These are phyloP conservation scores for Syncephalastrum monosporum DNA, from an alignment of 371 early-diverging fungal genomes.

Conservation along the genomic window DNA sequence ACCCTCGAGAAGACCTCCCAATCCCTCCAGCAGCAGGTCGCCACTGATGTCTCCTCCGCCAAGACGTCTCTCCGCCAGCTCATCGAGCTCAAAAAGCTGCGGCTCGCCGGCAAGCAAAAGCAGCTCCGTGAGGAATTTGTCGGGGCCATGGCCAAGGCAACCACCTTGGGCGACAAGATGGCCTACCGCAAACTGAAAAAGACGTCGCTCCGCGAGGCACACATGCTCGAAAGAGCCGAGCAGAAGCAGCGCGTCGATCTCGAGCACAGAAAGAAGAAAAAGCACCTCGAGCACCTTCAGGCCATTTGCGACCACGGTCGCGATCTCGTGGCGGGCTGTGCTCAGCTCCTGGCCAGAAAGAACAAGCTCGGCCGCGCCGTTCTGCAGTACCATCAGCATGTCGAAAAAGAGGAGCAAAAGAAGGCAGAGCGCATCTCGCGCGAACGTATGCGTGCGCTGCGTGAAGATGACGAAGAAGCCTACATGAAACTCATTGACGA, in stretches of 20 bases:
- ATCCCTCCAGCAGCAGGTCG: neutral
- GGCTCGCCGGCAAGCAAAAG: constrained; percentile 70
- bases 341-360: too few relatives aligned
- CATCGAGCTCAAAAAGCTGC: constrained; percentile 79
- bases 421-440: constrained; percentile 77
- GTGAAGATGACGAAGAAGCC: constrained; percentile 94
- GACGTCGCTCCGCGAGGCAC: constrained; percentile 85
- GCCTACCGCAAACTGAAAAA: constrained; percentile 87
- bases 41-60: constrained; percentile 3
- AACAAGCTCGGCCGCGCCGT: constrained; percentile 74
- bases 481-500: constrained; percentile 93
- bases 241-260: constrained; percentile 85
- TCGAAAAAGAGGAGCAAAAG: constrained; percentile 91
- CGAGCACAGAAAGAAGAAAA: constrained; percentile 83
- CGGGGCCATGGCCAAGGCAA: constrained; percentile 60
- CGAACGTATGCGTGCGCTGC: constrained; percentile 94
- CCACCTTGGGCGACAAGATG: constrained; percentile 78
- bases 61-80: constrained; percentile 46
- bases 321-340: constrained; percentile 46
- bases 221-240: constrained; percentile 90
- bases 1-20: constrained; percentile 50
- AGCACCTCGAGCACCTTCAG: constrained; percentile 77
- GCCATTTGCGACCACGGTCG: constrained; percentile 80
- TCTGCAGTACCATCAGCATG: constrained; percentile 73
- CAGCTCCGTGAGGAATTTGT: constrained; percentile 81